Evolutionary conservation across 2,329 filamentous ascomycete genomes (phyloP).

Genomic region (Fusarium sp.): DNA sequence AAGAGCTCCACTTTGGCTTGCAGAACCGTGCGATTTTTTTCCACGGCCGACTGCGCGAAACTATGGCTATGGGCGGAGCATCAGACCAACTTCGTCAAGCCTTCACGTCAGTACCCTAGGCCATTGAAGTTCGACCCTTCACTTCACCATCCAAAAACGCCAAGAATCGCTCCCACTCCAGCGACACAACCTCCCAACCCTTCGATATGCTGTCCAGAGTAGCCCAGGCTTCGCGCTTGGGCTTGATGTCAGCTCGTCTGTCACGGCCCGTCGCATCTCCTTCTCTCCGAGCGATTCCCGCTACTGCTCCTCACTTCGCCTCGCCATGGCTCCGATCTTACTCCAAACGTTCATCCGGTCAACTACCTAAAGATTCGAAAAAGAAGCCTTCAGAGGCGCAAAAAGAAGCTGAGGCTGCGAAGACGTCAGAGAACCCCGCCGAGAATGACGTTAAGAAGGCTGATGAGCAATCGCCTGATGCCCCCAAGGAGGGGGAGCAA

Average conservation of each 20-base stretch:
- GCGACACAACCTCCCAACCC: constrained; percentile 1
- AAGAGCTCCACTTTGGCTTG: constrained; percentile 18
- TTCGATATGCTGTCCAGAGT: constrained; percentile 56
- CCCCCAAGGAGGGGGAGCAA: constrained; percentile 52
- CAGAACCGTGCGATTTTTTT: constrained; percentile 44
- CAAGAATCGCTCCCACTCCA: background rate
- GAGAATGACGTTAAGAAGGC: constrained; percentile 37
- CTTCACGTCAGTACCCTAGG: constrained; percentile 18
- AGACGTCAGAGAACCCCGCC: constrained; percentile 28
- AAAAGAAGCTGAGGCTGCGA: constrained; percentile 26
- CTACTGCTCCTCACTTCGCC: constrained; percentile 26
- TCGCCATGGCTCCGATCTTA: constrained; percentile 49
- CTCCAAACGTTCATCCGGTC: constrained; percentile 36
- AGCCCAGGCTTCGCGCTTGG: constrained; percentile 50
- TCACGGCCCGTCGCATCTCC: constrained; percentile 43
- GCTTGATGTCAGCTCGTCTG: constrained; percentile 46
- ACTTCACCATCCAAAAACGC: constrained; percentile 23
- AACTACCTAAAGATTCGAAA: constrained; percentile 19
- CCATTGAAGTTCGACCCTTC: constrained; percentile 38
- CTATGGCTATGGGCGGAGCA: constrained; percentile 45
- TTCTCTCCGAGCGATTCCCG: constrained; percentile 41
- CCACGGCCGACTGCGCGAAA: constrained; percentile 31
- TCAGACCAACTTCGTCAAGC: constrained; percentile 44
- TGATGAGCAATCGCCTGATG: constrained; percentile 42
- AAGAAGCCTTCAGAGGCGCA: constrained; percentile 35